Evolutionary conservation across 2,329 filamentous ascomycete genomes (phyloP), one percentile per base, ranked within the genome.

Genomic region (Calycina marina): DNA sequence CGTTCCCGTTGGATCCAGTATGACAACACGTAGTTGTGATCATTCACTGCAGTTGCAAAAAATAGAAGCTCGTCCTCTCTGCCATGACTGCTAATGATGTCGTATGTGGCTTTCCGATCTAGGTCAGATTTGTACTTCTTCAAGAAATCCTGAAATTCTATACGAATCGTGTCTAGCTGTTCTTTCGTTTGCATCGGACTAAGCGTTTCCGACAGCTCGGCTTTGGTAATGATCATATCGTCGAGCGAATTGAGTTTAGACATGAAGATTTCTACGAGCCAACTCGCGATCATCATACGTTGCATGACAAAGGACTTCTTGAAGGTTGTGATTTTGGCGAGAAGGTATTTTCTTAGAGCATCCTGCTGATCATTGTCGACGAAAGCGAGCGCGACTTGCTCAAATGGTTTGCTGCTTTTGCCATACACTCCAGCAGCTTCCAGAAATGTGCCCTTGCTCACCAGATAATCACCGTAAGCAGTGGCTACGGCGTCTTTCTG

Each of bases 1-100:
- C 82, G 73, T 57, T 96, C 90, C 38, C 88, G 71, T 56, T 96
- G 90, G 12, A 96, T 79, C 90, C 90, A 98, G 56, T 98, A 98
- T 6, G 83, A 82, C 10, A 98, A 62, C 14, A 96, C 85, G 50
- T 93, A 98, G 53, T 92, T 83, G 59, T 90, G 85, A 55, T 98
- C 90, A 47, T 88, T 80, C 28, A 92, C 68, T 5, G 80, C 73
- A 37, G 79, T 90, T 13, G 90, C 90, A 57, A 86, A 98, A 58
- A 77, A 90, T 0, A 98, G 65, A 3, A 98, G 63, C 54, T 98
- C 90, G 45, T 88, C 78, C 57, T 98, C 90, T 36, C 90, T 71
- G 11, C 88, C 90, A 52, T 98, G 90, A 45, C 85, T 93, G 56
- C 84, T 88, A 49, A 96, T 88, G 37, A 96, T 78, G 51, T 94